Percentiles rank a stretch among this genome's conserved stretches.
phyloP scores from a whole-genome alignment of 2,329 filamentous ascomycete genomes.

The Verticillium albo-atrum region DNA sequence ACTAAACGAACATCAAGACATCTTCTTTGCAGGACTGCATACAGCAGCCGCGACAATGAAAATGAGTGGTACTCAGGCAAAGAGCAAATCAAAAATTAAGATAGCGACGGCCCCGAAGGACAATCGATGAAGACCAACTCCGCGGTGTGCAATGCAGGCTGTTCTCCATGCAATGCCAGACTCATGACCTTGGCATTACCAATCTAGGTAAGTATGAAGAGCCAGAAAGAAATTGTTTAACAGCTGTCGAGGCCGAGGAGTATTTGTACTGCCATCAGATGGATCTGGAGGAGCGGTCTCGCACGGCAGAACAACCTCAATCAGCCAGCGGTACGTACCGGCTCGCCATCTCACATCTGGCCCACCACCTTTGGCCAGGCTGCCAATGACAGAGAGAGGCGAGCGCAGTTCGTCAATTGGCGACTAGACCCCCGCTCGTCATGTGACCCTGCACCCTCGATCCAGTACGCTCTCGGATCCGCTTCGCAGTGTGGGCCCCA shows the following conservation, averaged over 20 bases:
- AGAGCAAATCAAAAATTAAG: slow-evolving; percentile 14
- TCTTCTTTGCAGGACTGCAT: slow-evolving; percentile 11
- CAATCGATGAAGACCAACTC: slow-evolving; percentile 13
- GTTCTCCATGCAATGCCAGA: slow-evolving; percentile 33
- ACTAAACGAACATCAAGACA: neutral
- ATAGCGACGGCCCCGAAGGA: slow-evolving; percentile 15
- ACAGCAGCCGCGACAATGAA: slow-evolving; percentile 11
- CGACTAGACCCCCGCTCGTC: neutral
- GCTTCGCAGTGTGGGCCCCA: neutral
- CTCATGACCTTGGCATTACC: slow-evolving; percentile 38
- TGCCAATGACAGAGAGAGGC: neutral
- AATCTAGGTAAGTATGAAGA: slow-evolving; percentile 49
- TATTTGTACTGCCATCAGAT: neutral
- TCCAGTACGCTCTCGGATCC: neutral
- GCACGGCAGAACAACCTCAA: neutral
- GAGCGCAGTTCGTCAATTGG: neutral
- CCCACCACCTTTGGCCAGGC: too few relatives aligned
- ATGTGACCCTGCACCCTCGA: neutral
- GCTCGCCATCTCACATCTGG: too few relatives aligned
- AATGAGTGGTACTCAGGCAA: neutral
- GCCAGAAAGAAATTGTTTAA: slow-evolving; percentile 2
- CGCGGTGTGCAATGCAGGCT: slow-evolving; percentile 48
- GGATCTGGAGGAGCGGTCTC: neutral
- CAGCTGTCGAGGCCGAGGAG: neutral
- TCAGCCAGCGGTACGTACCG: neutral